Base-by-base conservation (phyloP, 345 rosid species). In the Leavenworthia alabamica region DNA sequence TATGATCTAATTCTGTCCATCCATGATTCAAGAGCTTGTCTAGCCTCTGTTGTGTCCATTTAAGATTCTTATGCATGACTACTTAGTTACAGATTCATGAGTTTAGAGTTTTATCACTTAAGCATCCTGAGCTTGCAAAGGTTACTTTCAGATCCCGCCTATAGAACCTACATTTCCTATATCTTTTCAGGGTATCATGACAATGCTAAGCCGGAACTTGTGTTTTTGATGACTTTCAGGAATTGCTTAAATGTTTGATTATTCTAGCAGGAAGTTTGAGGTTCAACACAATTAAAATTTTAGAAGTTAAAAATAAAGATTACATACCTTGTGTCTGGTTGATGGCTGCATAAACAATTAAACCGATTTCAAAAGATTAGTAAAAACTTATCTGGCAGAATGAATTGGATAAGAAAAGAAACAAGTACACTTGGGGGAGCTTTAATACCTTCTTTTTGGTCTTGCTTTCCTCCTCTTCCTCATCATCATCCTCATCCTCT, bases 381-480 rank as follows among this genome's bases (percentile, higher is more conserved):
- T 23, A 68, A 56, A 31, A 40, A 16, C 16, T 28, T 35, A 17
- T 13, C 11, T 13, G 64, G 71, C 45, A 43, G 27, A 17, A 64
- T 3, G 2, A 43, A 14, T 43, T 35, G 4, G 35, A 45, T 8
- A 51, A 51, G 8, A 29, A 51, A 29, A 6, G 24, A 44, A 32
- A 57, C 13, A 17, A 19, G 26, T 28, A 7, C 27, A 31, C 8
- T 13, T 27, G 43, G 42, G 49, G 49, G 40, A 33, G 24, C 31
- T 41, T 27, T 31, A 20, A 11, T 50, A 83, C 85, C 86, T 85
- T 82, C 78, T 79, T 85, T 55, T 71, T 81, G 50, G 69, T 17
- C 68, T 75, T 80, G 60, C 27, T 59, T 26, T 70, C 84, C 31
- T 77, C 83, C 11, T 85, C 81, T 1, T 79, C 82, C 0, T 78